Conservation (phyloP, 768 basidiomycete species). For the Mycena maculata region DNA sequence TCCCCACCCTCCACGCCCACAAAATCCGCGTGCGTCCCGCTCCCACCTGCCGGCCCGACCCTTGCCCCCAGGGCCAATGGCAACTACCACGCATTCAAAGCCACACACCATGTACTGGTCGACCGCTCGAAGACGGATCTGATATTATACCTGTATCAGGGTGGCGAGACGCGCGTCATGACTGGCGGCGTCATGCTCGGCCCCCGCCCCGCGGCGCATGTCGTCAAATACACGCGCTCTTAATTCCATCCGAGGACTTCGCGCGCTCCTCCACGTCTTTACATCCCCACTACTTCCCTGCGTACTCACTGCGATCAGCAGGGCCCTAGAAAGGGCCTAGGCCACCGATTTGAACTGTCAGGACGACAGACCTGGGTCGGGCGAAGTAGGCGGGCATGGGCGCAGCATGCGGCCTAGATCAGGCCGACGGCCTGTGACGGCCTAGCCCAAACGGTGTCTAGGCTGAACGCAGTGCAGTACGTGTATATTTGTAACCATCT, state of each 20-base stretch:
- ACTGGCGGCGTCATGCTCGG: constrained; percentile 39
- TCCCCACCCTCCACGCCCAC: constrained; percentile 16
- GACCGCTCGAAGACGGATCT: constrained; percentile 10
- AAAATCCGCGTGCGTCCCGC: constrained; percentile 7
- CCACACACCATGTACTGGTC: background rate
- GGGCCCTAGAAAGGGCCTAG: too few relatives aligned
- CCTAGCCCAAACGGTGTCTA: too few relatives aligned
- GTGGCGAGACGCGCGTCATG: constrained; percentile 35
- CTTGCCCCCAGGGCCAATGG: background rate
- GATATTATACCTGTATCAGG: constrained; percentile 31
- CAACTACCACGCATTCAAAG: background rate
- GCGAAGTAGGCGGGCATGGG: too few relatives aligned
- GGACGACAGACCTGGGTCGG: too few relatives aligned
- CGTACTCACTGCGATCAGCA: too few relatives aligned
- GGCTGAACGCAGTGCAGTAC: too few relatives aligned
- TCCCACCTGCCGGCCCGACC: constrained; percentile 2
- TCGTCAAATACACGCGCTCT: constrained; percentile 3
- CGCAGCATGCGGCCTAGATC: too few relatives aligned
- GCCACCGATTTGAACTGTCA: too few relatives aligned
- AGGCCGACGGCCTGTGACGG: too few relatives aligned
- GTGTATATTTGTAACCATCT: too few relatives aligned
- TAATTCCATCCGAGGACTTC: background rate
- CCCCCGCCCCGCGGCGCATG: constrained; percentile 14
- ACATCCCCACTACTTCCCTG: too few relatives aligned
- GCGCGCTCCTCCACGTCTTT: too few relatives aligned